A percentile compares a stretch with the other conserved stretches of the same genome.
These are phyloP conservation scores for Cyphellophora attinorum DNA, from an alignment of 2,329 filamentous ascomycete genomes.

Conservation along the genomic window DNA sequence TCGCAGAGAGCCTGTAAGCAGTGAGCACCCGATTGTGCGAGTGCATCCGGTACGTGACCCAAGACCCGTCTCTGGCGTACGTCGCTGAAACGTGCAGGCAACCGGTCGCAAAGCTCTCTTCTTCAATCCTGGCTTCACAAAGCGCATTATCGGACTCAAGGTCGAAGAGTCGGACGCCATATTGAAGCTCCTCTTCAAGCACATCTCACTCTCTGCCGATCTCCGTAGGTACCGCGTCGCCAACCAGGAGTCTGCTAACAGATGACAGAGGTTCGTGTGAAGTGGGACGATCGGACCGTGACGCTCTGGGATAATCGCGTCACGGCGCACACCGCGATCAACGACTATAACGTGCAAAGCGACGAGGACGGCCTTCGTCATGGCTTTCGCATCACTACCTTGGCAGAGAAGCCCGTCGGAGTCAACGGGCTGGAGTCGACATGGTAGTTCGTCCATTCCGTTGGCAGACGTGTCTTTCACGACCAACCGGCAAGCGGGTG, in stretches of 20 bases:
- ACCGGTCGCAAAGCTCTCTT: slow-evolving; percentile 24
- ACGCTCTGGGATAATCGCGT: slow-evolving; percentile 24
- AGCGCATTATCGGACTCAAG: slow-evolving; percentile 15
- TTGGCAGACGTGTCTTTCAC: no score
- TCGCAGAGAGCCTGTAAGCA: slow-evolving; percentile 27
- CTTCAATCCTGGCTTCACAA: slow-evolving; percentile 22
- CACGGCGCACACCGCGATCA: slow-evolving; percentile 11
- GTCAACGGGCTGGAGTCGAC: neutral
- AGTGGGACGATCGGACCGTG: slow-evolving; percentile 19
- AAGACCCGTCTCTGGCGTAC: neutral
- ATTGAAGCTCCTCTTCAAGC: slow-evolving; percentile 15
- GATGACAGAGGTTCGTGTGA: slow-evolving; percentile 11
- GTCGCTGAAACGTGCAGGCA: slow-evolving; percentile 4
- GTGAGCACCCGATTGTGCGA: slow-evolving; percentile 33
- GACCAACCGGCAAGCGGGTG: no score
- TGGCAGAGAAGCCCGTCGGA: slow-evolving; percentile 56
- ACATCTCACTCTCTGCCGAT: slow-evolving; percentile 4
- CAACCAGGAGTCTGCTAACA: neutral
- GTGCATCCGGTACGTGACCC: slow-evolving; percentile 33
- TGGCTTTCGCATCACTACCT: slow-evolving; percentile 58
- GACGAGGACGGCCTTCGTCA: slow-evolving; percentile 35
- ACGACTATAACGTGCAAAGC: slow-evolving; percentile 1
- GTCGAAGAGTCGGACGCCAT: slow-evolving; percentile 15
- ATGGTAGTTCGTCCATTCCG: no score
- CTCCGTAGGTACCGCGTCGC: neutral